phyloP scores from a whole-genome alignment of 352 stramenopile species.

The Globisporangium alternatum region DNA sequence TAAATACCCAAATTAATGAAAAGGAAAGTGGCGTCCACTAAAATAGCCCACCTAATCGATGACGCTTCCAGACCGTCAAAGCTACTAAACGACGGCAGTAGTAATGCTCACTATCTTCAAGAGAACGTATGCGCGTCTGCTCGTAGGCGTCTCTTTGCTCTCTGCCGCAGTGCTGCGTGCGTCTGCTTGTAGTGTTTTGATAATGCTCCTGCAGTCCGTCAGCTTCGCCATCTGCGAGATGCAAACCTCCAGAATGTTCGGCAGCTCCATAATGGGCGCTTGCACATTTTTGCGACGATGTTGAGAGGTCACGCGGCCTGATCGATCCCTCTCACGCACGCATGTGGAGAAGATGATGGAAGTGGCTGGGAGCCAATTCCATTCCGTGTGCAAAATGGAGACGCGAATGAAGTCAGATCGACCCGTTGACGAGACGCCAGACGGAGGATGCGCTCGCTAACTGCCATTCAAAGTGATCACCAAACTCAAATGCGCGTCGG shows the following conservation, averaged over 20 bases:
- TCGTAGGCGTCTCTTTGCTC: constrained; percentile 9
- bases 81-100: neutral
- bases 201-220: neutral
- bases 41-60: neutral
- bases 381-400: neutral
- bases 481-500: neutral
- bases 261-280: constrained; percentile 2
- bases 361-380: no score
- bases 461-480: neutral
- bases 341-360: no score
- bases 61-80: neutral
- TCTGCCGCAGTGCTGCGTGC: constrained; percentile 1
- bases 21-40: constrained; percentile 9
- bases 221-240: neutral
- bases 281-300: neutral
- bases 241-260: neutral
- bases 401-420: constrained; percentile 1
- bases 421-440: constrained; percentile 3
- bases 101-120: constrained; percentile 4
- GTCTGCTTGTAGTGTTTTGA: neutral
- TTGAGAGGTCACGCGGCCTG: neutral
- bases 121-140: neutral
- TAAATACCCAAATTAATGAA: neutral
- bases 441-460: neutral
- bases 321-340: constrained; percentile 1